These are phyloP conservation scores for Chlorencoelia australis DNA, from an alignment of 2,329 filamentous ascomycete genomes.

Conservation along the genomic window DNA sequence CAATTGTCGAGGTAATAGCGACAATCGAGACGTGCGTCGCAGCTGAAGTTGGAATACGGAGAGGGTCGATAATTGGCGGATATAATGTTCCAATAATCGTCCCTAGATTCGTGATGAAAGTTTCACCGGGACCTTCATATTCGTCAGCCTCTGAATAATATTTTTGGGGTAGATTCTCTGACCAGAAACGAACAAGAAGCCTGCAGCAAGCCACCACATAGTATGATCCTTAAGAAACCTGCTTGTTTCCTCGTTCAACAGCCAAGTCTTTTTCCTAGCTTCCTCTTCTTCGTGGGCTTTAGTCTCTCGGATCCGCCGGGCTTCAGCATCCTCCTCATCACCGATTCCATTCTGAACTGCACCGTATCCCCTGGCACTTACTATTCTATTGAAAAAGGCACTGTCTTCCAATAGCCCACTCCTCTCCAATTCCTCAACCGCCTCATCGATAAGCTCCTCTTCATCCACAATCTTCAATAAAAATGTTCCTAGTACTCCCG, in stretches of 20 bases:
- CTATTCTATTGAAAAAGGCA: constrained; percentile 60
- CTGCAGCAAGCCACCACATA: constrained; percentile 90
- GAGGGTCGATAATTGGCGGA: constrained; percentile 37
- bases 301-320: constrained; percentile 13
- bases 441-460: constrained; percentile 78
- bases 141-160: constrained; percentile 10
- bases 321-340: constrained; percentile 36
- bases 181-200: constrained; percentile 70
- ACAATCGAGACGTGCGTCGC: constrained; percentile 91
- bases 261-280: constrained; percentile 71
- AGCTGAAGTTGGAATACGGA: constrained; percentile 45
- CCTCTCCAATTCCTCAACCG: constrained; percentile 80
- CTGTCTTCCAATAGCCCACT: constrained; percentile 74
- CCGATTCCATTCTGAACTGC: constrained; percentile 32
- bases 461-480: constrained; percentile 73
- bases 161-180: constrained; percentile 3
- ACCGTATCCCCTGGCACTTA: constrained; percentile 52
- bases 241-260: constrained; percentile 83
- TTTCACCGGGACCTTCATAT: constrained; percentile 78
- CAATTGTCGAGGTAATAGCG: constrained; percentile 80
- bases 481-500: constrained; percentile 66
- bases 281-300: constrained; percentile 34
- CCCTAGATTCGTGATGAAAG: constrained; percentile 95
- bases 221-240: constrained; percentile 78
- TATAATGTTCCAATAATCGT: constrained; percentile 85